Evolutionary conservation across 1,139 yeast genomes (phyloP).

Genomic region (Zygotorulaspora mrakii): DNA sequence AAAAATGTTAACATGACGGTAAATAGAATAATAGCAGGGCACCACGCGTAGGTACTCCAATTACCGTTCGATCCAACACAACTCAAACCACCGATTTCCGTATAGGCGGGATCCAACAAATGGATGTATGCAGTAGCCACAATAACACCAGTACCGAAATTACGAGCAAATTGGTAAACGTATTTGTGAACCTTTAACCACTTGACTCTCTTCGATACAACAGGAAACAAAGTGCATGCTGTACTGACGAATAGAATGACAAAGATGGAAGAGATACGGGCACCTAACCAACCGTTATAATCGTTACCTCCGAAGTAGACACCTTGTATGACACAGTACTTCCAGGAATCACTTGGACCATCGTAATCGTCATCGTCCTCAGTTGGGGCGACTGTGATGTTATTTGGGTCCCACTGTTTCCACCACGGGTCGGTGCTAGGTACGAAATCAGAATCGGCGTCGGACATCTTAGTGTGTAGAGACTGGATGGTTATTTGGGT

Average conservation of each 20-base stretch:
- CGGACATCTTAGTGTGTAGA: too few relatives aligned
- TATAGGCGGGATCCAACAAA: conserved; percentile 67
- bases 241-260: conserved; percentile 59
- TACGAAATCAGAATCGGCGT: too few relatives aligned
- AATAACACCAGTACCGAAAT: conserved; percentile 83
- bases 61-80: conserved; percentile 44
- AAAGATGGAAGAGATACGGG: conserved; percentile 69
- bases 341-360: conserved; percentile 36
- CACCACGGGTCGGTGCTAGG: conserved; percentile 11
- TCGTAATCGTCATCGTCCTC: conserved; percentile 20
- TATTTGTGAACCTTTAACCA: conserved; percentile 47
- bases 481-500: too few relatives aligned
- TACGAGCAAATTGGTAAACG: conserved; percentile 61
- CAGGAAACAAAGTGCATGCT: conserved; percentile 46
- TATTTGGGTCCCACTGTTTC: conserved; percentile 25
- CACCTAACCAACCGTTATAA: conserved; percentile 51
- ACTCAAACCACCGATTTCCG: conserved; percentile 38
- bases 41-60: conserved; percentile 18
- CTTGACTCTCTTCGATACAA: conserved; percentile 32
- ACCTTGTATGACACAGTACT: conserved; percentile 40
- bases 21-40: conserved; percentile 33
- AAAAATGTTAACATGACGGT: conserved; percentile 30
- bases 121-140: conserved; percentile 81
- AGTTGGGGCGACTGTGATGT: conserved; percentile 25
- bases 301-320: conserved; percentile 39